These are phyloP conservation scores for Furcasterigmium sp. DNA, from an alignment of 2,329 filamentous ascomycete genomes.

Conservation along the genomic window DNA sequence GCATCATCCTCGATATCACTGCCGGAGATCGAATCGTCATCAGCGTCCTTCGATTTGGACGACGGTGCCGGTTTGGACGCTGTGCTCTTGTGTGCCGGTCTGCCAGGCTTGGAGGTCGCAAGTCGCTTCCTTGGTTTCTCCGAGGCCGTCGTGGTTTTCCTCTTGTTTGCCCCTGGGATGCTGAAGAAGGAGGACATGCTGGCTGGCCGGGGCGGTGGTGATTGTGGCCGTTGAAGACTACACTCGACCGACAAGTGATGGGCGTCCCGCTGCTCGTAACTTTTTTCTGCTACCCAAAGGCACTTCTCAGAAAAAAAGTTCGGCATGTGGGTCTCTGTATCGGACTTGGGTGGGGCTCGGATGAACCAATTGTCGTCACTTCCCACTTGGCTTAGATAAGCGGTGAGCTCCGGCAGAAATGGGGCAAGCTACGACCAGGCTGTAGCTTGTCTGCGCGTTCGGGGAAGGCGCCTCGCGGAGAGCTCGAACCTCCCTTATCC, in stretches of 20 bases:
- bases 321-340: constrained; percentile 3
- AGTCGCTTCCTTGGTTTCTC: constrained; percentile 56
- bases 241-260: neutral
- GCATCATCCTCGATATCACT: constrained; percentile 70
- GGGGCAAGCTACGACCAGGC: constrained; percentile 21
- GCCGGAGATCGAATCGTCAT: constrained; percentile 78
- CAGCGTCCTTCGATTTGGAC: constrained; percentile 32
- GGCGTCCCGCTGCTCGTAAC: constrained; percentile 9
- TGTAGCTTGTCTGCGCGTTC: constrained; percentile 37
- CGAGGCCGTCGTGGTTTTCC: constrained; percentile 62
- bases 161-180: constrained; percentile 79
- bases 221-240: constrained; percentile 14
- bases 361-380: neutral
- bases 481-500: neutral
- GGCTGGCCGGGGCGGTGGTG: constrained; percentile 16
- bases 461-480: neutral
- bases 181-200: constrained; percentile 96
- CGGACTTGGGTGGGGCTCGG: neutral
- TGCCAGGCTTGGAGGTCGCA: constrained; percentile 39
- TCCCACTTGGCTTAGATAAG: constrained; percentile 7
- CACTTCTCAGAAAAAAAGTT: constrained; percentile 25
- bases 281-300: constrained; percentile 9
- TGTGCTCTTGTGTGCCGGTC: constrained; percentile 35
- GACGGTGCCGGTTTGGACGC: constrained; percentile 16
- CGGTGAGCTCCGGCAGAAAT: constrained; percentile 28